A percentile compares a stretch with the other conserved stretches of the same genome.
Conservation (phyloP, 768 basidiomycete species). For the Termitomyces sp. region DNA sequence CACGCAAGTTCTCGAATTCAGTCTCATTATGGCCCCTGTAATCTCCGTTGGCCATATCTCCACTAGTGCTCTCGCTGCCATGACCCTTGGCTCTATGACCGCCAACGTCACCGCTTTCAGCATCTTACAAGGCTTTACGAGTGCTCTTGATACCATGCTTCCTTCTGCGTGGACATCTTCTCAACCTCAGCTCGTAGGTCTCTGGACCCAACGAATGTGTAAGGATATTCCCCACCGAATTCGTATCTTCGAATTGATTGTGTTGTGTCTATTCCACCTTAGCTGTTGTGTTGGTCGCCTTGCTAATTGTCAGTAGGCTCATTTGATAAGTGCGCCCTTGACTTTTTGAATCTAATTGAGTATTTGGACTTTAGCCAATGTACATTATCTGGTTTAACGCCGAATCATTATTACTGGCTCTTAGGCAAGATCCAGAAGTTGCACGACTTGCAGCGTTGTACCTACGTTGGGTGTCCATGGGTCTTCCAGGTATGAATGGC, state of each 20-base stretch:
- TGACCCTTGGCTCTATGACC: slow-evolving; percentile 70
- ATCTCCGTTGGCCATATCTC: slow-evolving; percentile 89
- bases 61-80: slow-evolving; percentile 83
- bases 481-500: slow-evolving; percentile 55
- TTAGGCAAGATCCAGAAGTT: slow-evolving; percentile 81
- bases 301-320: slow-evolving; percentile 48
- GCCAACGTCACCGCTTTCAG: slow-evolving; percentile 70
- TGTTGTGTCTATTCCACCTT: neutral
- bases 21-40: slow-evolving; percentile 77
- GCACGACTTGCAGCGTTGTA: slow-evolving; percentile 73
- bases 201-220: slow-evolving; percentile 91
- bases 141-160: slow-evolving; percentile 87
- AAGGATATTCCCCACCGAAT: slow-evolving; percentile 18
- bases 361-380: slow-evolving; percentile 35
- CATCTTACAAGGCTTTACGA: slow-evolving; percentile 76
- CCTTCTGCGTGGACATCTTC: slow-evolving; percentile 93
- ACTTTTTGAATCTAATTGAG: neutral
- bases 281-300: slow-evolving; percentile 58
- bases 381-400: slow-evolving; percentile 76
- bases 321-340: slow-evolving; percentile 18
- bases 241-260: neutral
- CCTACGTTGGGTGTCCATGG: slow-evolving; percentile 68
- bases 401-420: slow-evolving; percentile 67
- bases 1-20: slow-evolving; percentile 80
- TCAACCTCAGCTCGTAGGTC: slow-evolving; percentile 77